Evolutionary conservation across 2,329 filamentous ascomycete species (phyloP), one percentile per base, ranked within the genome.

Genomic region (Ustilaginoidea virens): DNA sequence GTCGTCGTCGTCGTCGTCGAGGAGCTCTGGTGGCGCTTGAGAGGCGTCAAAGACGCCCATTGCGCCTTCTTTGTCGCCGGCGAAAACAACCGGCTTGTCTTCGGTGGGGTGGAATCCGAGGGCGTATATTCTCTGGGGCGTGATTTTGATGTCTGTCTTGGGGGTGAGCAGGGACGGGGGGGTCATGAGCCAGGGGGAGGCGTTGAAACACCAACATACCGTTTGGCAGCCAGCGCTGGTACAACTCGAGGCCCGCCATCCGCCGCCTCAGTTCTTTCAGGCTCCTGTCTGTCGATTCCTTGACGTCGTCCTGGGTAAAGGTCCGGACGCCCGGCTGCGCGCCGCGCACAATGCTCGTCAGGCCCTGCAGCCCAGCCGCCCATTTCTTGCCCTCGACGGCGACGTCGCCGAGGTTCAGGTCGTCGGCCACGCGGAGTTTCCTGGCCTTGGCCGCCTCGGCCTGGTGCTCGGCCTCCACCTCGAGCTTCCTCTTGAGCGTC

Each of bases 11-110:
- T 81, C 77, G 17, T 80, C 74, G 7, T 71, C 69, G 32, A 74
- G 71, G 11, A 65, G 59, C 5, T 66, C 57, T n/a, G 63, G 56
- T 2, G 59, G 57, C 3, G 68, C 66, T 39, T 92, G 83, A 0
- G 80, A 86, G 1, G 77, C 85, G 46, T 98, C 87, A 31, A 94
- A 87, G 1, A 98, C 71, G 1, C 90, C 90, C 33, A 96, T 63
- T 15, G 83, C 80, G 1, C 90, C 87, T 39, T 92, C 68, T 49
- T 98, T 98, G 45, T 98, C 90, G 8, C 87, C 87, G 0, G 87
- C 87, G 47, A 98, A 92, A 2, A 96, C 67, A 3, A 98, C 61
- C 0, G 86, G 74, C 44, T 96, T 96, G 3, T 86, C 74, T 33
- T 74, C 63, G 0, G 75, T 86, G 0, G 90, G 90, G 43, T 98